Percentiles rank a stretch among this genome's conserved stretches.
Evolutionary conservation across 2,329 filamentous ascomycete genomes (phyloP).

Genomic region (Fusarium mangiferae): DNA sequence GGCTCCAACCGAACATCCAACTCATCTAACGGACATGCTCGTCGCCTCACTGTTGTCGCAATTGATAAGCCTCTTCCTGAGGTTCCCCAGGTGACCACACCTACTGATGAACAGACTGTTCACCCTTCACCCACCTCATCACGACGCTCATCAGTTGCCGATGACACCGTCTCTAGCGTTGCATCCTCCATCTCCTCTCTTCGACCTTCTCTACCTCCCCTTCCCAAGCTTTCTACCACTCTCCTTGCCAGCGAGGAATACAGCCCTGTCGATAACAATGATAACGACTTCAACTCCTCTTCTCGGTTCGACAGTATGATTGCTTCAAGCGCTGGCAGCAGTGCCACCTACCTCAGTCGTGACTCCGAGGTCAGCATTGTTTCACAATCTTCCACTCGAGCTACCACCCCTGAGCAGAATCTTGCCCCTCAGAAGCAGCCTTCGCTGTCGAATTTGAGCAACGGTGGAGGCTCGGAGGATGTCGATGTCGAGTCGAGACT

Average conservation of each 20-base stretch:
- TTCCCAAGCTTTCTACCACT: conserved; percentile 67
- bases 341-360: conserved; percentile 80
- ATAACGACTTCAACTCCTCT: conserved; percentile 61
- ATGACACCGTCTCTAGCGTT: conserved; percentile 56
- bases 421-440: conserved; percentile 66
- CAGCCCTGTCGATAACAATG: conserved; percentile 59
- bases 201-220: conserved; percentile 62
- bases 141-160: conserved; percentile 55
- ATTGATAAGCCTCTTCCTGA: conserved; percentile 76
- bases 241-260: conserved; percentile 60
- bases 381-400: conserved; percentile 86
- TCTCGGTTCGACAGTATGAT: conserved; percentile 76
- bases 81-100: conserved; percentile 65
- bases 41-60: conserved; percentile 55
- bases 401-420: conserved; percentile 81
- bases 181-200: conserved; percentile 60
- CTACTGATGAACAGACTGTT: conserved; percentile 46
- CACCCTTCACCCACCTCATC: conserved; percentile 52
- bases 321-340: conserved; percentile 80
- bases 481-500: conserved; percentile 82
- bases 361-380: conserved; percentile 84
- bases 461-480: conserved; percentile 76
- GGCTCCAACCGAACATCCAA: conserved; percentile 53
- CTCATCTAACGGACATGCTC: conserved; percentile 49
- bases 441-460: conserved; percentile 75